phyloP scores from a whole-genome alignment of 768 basidiomycete species.

The Termitomyces sp. region DNA sequence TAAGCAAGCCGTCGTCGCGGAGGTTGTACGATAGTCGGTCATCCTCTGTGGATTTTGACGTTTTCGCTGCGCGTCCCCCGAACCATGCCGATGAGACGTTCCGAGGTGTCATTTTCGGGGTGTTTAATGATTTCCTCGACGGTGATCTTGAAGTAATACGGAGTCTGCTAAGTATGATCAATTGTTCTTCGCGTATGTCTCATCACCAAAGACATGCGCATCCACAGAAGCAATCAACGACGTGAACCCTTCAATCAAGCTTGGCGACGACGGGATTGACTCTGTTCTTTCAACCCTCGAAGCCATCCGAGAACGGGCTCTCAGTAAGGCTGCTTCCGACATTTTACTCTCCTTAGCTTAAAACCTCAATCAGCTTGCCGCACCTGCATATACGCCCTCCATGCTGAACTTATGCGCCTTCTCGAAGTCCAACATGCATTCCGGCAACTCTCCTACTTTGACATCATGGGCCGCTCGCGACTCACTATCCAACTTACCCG shows the following conservation, averaged over 20 bases:
- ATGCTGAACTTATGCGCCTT: constrained; percentile 70
- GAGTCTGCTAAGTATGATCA: constrained; percentile 63
- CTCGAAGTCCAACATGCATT: constrained; percentile 80
- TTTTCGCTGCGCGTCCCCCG: constrained; percentile 49
- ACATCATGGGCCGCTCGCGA: constrained; percentile 71
- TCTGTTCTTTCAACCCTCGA: constrained; percentile 69
- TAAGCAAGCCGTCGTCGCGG: constrained; percentile 68
- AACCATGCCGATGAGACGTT: constrained; percentile 78
- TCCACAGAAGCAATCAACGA: constrained; percentile 69
- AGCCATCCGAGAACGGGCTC: constrained; percentile 67
- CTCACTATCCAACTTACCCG: constrained; percentile 76
- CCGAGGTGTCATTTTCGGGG: constrained; percentile 64
- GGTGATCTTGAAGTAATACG: constrained; percentile 87
- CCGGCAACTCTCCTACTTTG: constrained; percentile 72
- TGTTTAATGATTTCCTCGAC: constrained; percentile 80
- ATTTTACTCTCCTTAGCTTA: neutral
- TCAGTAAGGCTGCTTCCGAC: constrained; percentile 50
- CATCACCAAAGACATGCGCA: neutral
- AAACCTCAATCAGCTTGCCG: constrained; percentile 54
- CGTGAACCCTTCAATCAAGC: constrained; percentile 71
- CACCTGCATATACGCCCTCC: constrained; percentile 71
- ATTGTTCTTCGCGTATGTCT: neutral
- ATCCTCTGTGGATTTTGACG: constrained; percentile 44
- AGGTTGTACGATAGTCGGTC: constrained; percentile 65
- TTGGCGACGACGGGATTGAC: constrained; percentile 79